A percentile compares a stretch with the other conserved stretches of the same genome.
Evolutionary conservation across 2,329 filamentous ascomycete species (phyloP).

Genomic region (Orbilia quercus): DNA sequence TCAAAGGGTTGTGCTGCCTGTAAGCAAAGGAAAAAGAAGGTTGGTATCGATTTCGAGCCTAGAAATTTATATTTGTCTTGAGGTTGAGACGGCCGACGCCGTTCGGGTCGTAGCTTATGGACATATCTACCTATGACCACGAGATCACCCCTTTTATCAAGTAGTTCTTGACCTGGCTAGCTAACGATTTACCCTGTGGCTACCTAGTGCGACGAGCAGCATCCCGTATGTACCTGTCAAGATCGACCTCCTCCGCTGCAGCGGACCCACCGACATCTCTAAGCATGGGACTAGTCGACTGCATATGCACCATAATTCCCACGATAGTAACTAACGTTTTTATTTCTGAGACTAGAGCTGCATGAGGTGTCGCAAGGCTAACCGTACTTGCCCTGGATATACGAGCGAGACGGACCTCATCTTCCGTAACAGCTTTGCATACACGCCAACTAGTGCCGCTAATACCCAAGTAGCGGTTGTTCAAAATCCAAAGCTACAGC

Average conservation of each 20-base stretch:
- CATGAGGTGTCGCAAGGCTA: constrained; percentile 9
- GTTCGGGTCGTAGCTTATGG: no score
- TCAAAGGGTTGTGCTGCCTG: constrained; percentile 18
- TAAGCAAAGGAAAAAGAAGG: constrained; percentile 16
- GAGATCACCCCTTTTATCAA: no score
- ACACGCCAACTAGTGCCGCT: not conserved
- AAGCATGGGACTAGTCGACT: no score
- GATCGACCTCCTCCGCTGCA: not conserved
- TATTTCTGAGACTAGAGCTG: constrained; percentile 1
- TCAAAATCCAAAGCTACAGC: not conserved
- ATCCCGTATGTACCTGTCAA: constrained; percentile 1
- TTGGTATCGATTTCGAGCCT: no score
- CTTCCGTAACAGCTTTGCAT: constrained; percentile 11
- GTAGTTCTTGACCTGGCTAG: no score
- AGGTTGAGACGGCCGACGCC: no score
- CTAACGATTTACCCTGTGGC: not conserved
- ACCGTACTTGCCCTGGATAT: constrained; percentile 15
- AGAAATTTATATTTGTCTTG: no score
- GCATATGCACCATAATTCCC: no score
- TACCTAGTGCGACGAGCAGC: constrained; percentile 19
- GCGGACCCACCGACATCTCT: no score
- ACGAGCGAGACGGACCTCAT: constrained; percentile 11
- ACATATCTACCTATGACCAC: no score
- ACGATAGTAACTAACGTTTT: not conserved
- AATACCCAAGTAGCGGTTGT: not conserved